Conservation (phyloP, 768 basidiomycete species). For the Pulveroboletus sp. region DNA sequence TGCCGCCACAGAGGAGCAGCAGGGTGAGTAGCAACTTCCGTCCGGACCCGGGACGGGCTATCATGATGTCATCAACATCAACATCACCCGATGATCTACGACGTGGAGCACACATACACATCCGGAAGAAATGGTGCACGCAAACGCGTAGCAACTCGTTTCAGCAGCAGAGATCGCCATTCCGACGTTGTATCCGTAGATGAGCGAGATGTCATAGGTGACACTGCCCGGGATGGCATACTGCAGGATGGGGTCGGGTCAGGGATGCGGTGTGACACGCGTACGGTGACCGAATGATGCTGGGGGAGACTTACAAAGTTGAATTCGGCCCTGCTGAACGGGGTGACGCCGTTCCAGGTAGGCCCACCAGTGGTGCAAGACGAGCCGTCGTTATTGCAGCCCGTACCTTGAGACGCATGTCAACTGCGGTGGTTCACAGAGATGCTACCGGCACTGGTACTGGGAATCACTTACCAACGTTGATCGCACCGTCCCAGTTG, state of each 20-base stretch:
- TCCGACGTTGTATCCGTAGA: conserved; percentile 23
- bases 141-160: conserved; percentile 12
- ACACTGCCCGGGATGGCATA: conserved; percentile 9
- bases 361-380: conserved; percentile 21
- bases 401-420: conserved; percentile 12
- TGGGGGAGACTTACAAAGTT: conserved; percentile 12
- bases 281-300: not conserved
- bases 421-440: no score
- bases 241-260: not conserved
- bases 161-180: conserved; percentile 20
- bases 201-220: conserved; percentile 22
- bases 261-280: not conserved
- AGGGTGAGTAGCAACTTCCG: conserved; percentile 19
- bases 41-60: conserved; percentile 19
- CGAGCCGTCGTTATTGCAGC: conserved; percentile 12
- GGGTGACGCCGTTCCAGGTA: conserved; percentile 19
- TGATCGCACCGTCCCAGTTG: conserved; percentile 21
- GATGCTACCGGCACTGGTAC: no score
- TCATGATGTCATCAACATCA: not conserved
- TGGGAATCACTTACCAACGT: conserved; percentile 11
- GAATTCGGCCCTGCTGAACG: conserved; percentile 20
- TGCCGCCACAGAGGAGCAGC: conserved; percentile 15
- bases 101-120: conserved; percentile 8
- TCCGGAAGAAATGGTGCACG: conserved; percentile 16
- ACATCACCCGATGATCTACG: not conserved